Conservation (phyloP, 2,329 filamentous ascomycete species). For the Elsinoe perseae region DNA sequence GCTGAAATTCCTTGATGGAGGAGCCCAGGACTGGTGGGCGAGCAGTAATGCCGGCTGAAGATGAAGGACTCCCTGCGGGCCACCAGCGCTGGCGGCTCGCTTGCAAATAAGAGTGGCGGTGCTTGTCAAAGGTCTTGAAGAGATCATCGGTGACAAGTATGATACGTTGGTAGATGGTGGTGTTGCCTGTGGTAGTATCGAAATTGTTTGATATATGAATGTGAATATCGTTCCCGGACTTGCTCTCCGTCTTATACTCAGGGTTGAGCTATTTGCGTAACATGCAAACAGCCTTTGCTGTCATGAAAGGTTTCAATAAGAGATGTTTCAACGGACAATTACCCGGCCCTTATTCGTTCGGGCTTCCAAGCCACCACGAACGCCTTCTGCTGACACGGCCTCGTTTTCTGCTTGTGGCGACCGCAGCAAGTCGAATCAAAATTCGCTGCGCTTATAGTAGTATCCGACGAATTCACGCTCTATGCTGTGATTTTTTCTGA, state of each 20-base stretch:
- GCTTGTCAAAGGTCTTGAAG: slow-evolving; percentile 21
- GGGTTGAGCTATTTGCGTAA: not conserved
- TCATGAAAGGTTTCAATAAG: not conserved
- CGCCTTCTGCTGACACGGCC: slow-evolving; percentile 7
- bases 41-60: slow-evolving; percentile 30
- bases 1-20: slow-evolving; percentile 35
- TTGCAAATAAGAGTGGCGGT: slow-evolving; percentile 28
- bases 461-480: not conserved
- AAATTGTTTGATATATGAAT: not conserved
- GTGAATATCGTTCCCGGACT: not conserved
- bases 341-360: slow-evolving; percentile 9
- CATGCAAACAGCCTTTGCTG: not conserved
- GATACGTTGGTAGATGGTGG: not conserved
- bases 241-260: not conserved
- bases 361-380: slow-evolving; percentile 5
- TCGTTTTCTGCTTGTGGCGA: not conserved
- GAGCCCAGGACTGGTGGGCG: slow-evolving; percentile 24
- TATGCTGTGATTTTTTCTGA: not conserved
- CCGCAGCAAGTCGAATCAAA: not conserved
- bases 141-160: slow-evolving; percentile 22
- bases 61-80: slow-evolving; percentile 23
- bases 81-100: slow-evolving; percentile 32
- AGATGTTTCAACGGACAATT: not conserved
- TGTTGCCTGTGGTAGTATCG: not conserved
- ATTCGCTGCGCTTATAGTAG: not conserved